Conservation (phyloP, 2,329 filamentous ascomycete species). For the Ampelomyces quisqualis region DNA sequence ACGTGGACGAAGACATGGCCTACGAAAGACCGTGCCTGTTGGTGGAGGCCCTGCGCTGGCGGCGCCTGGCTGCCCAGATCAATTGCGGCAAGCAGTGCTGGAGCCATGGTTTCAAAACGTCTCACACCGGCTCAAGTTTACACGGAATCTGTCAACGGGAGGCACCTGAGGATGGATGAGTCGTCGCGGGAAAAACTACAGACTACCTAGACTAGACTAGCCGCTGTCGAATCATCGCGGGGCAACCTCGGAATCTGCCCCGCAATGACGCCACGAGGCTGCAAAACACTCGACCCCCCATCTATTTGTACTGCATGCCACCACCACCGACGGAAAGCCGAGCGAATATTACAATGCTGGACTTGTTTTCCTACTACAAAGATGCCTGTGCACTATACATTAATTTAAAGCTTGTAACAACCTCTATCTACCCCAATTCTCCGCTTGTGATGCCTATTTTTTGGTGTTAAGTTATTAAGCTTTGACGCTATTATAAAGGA, state of each 20-base stretch:
- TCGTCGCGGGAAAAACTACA: constrained; percentile 15
- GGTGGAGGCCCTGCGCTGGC: constrained; percentile 52
- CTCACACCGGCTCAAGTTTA: neutral
- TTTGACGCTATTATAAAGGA: too few species aligned
- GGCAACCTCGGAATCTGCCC: constrained; percentile 10
- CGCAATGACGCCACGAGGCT: constrained; percentile 8
- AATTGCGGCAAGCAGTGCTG: constrained; percentile 53
- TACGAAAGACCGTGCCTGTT: constrained; percentile 58
- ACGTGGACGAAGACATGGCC: constrained; percentile 59
- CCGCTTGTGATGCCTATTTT: too few species aligned
- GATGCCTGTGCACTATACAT: too few species aligned
- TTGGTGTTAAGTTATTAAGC: too few species aligned
- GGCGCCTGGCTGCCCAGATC: constrained; percentile 49
- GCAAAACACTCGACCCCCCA: neutral
- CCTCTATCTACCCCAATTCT: too few species aligned
- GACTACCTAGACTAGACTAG: constrained; percentile 11
- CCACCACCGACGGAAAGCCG: too few species aligned
- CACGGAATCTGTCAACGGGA: neutral
- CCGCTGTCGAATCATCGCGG: constrained; percentile 10
- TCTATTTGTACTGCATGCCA: too few species aligned
- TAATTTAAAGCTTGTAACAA: too few species aligned
- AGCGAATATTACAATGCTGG: too few species aligned
- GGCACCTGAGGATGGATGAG: constrained; percentile 8
- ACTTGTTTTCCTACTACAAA: too few species aligned
- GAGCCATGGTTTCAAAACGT: constrained; percentile 40